Conservation (phyloP, 441 rosid genomes). For the Erysimum cheiri region DNA sequence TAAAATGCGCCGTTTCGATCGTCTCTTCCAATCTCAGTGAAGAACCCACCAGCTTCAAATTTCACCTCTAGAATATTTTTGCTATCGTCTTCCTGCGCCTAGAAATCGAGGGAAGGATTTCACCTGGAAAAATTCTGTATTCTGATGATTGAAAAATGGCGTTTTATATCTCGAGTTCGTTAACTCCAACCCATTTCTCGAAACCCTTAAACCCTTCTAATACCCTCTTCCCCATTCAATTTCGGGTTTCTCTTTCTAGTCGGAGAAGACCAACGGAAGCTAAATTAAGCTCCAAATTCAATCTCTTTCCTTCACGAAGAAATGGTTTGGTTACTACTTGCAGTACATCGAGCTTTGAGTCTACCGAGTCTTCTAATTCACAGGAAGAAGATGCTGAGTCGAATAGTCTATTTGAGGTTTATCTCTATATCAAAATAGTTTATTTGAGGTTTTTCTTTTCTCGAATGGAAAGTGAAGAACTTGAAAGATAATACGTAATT, state of each 20-base stretch:
- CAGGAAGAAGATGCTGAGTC: constrained; percentile 63
- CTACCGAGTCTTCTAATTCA: constrained; percentile 34
- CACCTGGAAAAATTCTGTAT: background rate
- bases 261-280: constrained; percentile 37
- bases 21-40: constrained; percentile 35
- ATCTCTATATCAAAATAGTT: constrained; percentile 33
- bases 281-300: constrained; percentile 42
- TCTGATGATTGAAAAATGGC: constrained; percentile 47
- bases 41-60: constrained; percentile 26
- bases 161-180: constrained; percentile 48
- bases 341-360: constrained; percentile 47
- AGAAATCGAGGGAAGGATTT: constrained; percentile 12
- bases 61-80: constrained; percentile 30
- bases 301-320: constrained; percentile 30
- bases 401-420: constrained; percentile 64
- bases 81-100: constrained; percentile 28
- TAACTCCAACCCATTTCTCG: constrained; percentile 43
- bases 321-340: constrained; percentile 32
- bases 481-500: constrained; percentile 9
- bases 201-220: constrained; percentile 42
- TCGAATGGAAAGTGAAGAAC: constrained; percentile 23
- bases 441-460: constrained; percentile 64
- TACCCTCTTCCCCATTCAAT: constrained; percentile 39
- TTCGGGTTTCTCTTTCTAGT: constrained; percentile 34
- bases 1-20: constrained; percentile 39